Evolutionary conservation across 768 basidiomycete genomes (phyloP).

Genomic region (Lactifluus pinguis): DNA sequence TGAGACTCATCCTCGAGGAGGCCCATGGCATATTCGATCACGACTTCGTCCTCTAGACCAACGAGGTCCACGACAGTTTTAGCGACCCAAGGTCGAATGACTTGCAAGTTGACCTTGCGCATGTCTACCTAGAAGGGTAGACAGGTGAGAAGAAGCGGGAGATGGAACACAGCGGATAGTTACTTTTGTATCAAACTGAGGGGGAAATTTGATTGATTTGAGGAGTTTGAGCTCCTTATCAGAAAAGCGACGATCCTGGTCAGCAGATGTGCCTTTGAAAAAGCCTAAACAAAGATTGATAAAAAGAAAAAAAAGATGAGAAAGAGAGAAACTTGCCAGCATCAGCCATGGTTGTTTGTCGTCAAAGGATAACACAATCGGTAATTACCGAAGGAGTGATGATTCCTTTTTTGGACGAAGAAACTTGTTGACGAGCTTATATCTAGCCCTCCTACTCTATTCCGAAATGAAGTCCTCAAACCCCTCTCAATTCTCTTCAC

Average conservation of each 20-base stretch:
- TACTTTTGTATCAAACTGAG: conserved; percentile 83
- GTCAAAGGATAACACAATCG: no score
- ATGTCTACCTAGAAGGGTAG: conserved; percentile 64
- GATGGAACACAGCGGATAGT: not conserved
- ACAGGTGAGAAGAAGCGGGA: no score
- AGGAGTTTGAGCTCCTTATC: conserved; percentile 91
- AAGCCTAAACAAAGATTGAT: conserved; percentile 38
- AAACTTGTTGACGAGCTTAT: no score
- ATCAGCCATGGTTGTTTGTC: conserved; percentile 15
- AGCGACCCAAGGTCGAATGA: conserved; percentile 92
- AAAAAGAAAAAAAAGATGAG: not conserved
- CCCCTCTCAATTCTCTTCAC: no score
- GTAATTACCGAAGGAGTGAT: no score
- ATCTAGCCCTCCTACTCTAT: no score
- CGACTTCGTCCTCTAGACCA: conserved; percentile 94
- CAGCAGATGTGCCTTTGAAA: conserved; percentile 86
- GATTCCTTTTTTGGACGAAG: no score
- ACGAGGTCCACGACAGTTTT: conserved; percentile 86
- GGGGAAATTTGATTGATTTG: conserved; percentile 84
- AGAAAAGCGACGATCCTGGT: conserved; percentile 87
- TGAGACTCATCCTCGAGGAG: conserved; percentile 79
- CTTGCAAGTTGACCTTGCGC: conserved; percentile 87
- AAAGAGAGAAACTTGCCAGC: conserved; percentile 10
- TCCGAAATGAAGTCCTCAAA: no score
- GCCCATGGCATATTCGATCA: conserved; percentile 94